phyloP scores from a whole-genome alignment of 768 basidiomycete species.

The Calvatia gigantea region DNA sequence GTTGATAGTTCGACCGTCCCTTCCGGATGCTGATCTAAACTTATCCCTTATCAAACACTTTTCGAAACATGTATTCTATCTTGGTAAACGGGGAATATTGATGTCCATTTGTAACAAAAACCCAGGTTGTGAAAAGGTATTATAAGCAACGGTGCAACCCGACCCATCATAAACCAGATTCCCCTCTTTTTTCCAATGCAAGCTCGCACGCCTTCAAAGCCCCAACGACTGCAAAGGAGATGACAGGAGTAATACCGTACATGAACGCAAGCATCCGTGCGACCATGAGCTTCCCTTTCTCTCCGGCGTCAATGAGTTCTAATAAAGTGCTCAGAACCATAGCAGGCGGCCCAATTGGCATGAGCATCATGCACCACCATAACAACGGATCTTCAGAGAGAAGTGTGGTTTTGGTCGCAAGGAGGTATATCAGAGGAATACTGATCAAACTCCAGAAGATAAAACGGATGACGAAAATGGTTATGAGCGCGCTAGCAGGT shows the following conservation, averaged over 20 bases:
- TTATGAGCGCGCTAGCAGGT: not conserved
- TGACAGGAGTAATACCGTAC: not conserved
- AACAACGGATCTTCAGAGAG: not conserved
- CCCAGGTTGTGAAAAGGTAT: not conserved
- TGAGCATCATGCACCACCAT: constrained; percentile 3
- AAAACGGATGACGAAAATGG: not conserved
- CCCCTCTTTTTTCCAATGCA: not conserved
- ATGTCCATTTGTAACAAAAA: not conserved
- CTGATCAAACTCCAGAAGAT: not conserved
- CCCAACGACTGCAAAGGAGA: not conserved
- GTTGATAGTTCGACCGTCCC: constrained; percentile 24
- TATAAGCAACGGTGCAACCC: not conserved
- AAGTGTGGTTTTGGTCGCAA: not conserved
- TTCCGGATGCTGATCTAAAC: constrained; percentile 22
- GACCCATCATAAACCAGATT: not conserved
- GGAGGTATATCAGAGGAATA: not conserved
- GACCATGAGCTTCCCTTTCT: not conserved
- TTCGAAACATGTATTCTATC: not conserved
- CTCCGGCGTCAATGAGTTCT: not conserved
- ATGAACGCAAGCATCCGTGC: not conserved
- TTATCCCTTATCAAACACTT: too few relatives aligned
- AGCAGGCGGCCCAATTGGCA: not conserved
- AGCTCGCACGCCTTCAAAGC: not conserved
- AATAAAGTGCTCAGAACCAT: not conserved
- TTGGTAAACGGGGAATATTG: not conserved